Evolutionary conservation across 2,329 filamentous ascomycete species (phyloP), one percentile per base, ranked within the genome.

Genomic region (Corinectria fuckeliana): DNA sequence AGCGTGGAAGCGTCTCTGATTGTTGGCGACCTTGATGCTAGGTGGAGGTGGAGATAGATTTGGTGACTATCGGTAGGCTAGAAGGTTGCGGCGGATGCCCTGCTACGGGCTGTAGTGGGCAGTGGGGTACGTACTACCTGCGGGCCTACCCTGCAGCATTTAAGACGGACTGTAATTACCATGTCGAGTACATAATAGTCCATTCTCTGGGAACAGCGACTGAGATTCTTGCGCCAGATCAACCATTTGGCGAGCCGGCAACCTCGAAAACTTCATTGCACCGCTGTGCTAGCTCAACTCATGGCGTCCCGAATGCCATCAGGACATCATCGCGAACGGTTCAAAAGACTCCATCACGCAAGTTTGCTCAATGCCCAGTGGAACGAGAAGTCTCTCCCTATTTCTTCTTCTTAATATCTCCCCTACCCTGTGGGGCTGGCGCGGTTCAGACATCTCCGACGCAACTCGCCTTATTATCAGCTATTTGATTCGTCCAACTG

Each of bases 381-480:
- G 18, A 36, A 36, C 14, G 32, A 8, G 32, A 18, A 18, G 25
- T 52, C 25, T 23, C 21, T 34, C 36, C 32, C n/a, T n/a, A n/a
- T n/a, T n/a, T 13, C 10, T n/a, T 48, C 42, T 30, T 44, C 47
- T 54, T 55, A 58, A 61, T 61, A 49, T 54, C 32, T 38, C 32
- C 45, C 16, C 34, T 13, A 25, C 28, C 25, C 20, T 34, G 68
- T 54, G 63, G 68, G 63, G 49, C 68, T 50, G 38, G 42, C 13
- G 52, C 56, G 68, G 48, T 68, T 67, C 51, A 56, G 49, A 66
- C 62, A 71, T 71, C 69, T 71, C 69, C 69, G 69, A 67, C 26
- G 36, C 52, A 48, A 56, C 61, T 63, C 52, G 26, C 20, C 60
- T 61, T 63, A 67, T 61, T 63, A 67, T 63, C 63, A 65, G 55